Conservation (phyloP, 164 flowering plant species). For the Annona squamosa region DNA sequence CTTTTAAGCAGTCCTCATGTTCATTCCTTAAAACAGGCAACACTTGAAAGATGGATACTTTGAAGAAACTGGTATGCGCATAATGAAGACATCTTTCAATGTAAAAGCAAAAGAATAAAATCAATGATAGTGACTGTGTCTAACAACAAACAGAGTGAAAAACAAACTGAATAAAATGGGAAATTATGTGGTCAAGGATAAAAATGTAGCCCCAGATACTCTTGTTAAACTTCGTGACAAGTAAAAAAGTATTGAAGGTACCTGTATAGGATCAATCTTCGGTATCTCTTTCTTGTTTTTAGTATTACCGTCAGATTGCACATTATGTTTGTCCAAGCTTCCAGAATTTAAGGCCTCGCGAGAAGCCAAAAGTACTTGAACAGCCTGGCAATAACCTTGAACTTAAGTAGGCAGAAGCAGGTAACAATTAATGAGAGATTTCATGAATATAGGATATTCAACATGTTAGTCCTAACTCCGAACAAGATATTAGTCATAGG, state of each 20-base stretch:
- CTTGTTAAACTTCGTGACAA: neutral
- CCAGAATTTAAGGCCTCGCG: slow-evolving; percentile 44
- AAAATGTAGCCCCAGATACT: neutral
- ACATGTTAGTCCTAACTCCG: neutral
- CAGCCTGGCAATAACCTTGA: slow-evolving; percentile 47
- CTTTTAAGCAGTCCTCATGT: too few relatives aligned
- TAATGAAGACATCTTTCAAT: neutral
- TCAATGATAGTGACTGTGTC: too few relatives aligned
- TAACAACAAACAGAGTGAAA: neutral
- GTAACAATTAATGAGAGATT: neutral
- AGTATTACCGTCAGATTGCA: slow-evolving; percentile 17
- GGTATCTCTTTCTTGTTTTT: slow-evolving; percentile 14
- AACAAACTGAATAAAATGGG: neutral
- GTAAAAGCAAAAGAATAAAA: neutral
- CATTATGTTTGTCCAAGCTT: slow-evolving; percentile 17
- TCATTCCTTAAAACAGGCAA: too few relatives aligned
- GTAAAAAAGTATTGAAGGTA: slow-evolving; percentile 23
- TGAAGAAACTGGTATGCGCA: too few relatives aligned
- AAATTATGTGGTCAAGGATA: neutral
- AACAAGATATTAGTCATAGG: too few relatives aligned
- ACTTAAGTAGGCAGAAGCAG: neutral
- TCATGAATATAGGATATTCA: neutral
- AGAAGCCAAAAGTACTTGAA: slow-evolving; percentile 54
- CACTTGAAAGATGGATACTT: too few relatives aligned
- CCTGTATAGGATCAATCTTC: slow-evolving; percentile 67